phyloP scores from a whole-genome alignment of 176 grass and related monocot genomes.

The Eremochloa ophiuroides region DNA sequence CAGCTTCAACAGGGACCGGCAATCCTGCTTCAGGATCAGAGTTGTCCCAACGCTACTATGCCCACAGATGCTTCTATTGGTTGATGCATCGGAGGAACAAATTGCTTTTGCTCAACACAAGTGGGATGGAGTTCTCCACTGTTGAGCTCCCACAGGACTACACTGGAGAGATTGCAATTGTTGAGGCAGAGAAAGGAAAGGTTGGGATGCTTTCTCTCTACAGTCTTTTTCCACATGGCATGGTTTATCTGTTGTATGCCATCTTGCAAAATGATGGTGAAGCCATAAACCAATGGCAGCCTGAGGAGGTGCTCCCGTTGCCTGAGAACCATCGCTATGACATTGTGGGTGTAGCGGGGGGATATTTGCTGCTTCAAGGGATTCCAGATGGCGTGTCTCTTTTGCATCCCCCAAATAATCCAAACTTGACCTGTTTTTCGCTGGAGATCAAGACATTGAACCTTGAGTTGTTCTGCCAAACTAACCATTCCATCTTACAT shows the following conservation, averaged over 20 bases:
- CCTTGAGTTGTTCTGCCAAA: neutral
- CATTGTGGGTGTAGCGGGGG: constrained; percentile 8
- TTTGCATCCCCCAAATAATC: neutral
- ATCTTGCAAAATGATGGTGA: neutral
- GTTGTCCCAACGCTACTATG: neutral
- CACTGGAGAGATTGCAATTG: neutral
- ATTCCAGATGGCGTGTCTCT: neutral
- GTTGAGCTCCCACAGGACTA: neutral
- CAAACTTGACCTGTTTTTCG: neutral
- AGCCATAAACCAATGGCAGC: neutral
- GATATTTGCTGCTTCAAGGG: constrained; percentile 22
- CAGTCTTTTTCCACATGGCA: neutral
- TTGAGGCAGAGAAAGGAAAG: neutral
- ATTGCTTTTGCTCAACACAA: constrained; percentile 13
- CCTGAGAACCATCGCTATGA: neutral
- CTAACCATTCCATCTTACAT: neutral
- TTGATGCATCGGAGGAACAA: neutral
- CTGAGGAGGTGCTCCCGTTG: neutral
- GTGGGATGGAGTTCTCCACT: constrained; percentile 11
- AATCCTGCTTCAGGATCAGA: neutral
- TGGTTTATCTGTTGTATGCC: neutral
- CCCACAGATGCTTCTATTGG: constrained; percentile 16
- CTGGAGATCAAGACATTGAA: neutral
- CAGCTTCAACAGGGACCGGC: neutral
- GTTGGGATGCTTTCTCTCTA: constrained; percentile 7